A percentile compares a stretch with the other conserved stretches of the same genome.
These are phyloP conservation scores for Vaccinium myrtillus DNA, from an alignment of 148 eudicot genomes.

Conservation along the genomic window DNA sequence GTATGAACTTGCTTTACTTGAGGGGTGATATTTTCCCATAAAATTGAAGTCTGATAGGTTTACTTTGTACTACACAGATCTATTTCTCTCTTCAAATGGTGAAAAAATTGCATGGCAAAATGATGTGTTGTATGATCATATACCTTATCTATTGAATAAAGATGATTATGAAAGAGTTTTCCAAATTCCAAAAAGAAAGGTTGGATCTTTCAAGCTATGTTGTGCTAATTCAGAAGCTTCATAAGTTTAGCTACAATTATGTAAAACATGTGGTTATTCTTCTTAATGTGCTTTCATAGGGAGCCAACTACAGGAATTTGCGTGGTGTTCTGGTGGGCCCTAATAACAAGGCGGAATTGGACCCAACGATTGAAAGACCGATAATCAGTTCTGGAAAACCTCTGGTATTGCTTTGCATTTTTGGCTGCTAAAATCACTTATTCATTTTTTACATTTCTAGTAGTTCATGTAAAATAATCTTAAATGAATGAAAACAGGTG, in stretches of 20 bases:
- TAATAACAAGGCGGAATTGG: conserved; percentile 19
- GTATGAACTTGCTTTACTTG: neutral
- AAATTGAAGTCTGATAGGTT: neutral
- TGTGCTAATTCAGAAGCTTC: neutral
- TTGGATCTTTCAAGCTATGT: neutral
- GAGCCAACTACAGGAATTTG: conserved; percentile 26
- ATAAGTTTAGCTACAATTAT: neutral
- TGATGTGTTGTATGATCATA: conserved; percentile 32
- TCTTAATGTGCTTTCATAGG: conserved; percentile 1
- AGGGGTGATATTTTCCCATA: neutral
- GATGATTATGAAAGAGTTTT: conserved; percentile 40
- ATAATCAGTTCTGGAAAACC: conserved; percentile 28
- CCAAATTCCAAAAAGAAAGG: conserved; percentile 34
- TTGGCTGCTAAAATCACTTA: neutral
- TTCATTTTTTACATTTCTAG: neutral
- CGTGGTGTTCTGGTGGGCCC: conserved; percentile 22
- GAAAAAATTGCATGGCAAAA: conserved; percentile 5
- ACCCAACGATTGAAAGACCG: conserved; percentile 16
- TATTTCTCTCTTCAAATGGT: conserved; percentile 4
- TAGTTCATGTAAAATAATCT: neutral
- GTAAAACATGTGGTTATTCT: neutral
- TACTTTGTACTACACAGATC: neutral
- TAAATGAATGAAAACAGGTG: conserved; percentile 9
- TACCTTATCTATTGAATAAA: conserved; percentile 30
- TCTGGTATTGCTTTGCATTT: conserved; percentile 15